Conservation (phyloP, 352 stramenopile species). For the Globisporangium middletonii region DNA sequence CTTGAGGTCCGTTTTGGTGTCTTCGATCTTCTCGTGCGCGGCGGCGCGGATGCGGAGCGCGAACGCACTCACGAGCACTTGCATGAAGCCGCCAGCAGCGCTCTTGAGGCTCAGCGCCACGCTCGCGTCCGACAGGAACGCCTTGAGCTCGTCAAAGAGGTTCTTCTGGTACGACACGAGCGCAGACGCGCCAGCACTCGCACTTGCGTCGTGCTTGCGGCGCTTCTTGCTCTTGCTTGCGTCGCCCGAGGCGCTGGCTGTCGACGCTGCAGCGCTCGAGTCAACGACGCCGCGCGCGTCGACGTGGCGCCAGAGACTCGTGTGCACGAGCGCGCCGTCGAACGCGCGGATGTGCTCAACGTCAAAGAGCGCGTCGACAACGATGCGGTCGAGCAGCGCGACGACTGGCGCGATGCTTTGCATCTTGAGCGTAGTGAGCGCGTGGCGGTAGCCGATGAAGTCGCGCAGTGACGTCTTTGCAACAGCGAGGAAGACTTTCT, state of each 20-base stretch:
- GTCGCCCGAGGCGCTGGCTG: neutral
- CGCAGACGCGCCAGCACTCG: constrained; percentile 7
- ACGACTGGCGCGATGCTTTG: constrained; percentile 15
- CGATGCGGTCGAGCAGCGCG: constrained; percentile 43
- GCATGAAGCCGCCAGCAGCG: constrained; percentile 51
- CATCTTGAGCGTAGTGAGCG: constrained; percentile 22
- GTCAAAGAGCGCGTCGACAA: constrained; percentile 76
- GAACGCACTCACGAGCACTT: constrained; percentile 60
- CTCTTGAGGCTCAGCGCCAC: constrained; percentile 27
- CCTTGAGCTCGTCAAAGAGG: constrained; percentile 67
- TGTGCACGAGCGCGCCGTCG: constrained; percentile 50
- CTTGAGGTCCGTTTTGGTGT: constrained; percentile 62
- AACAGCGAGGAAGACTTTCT: constrained; percentile 80
- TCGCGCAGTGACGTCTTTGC: constrained; percentile 71
- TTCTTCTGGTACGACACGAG: constrained; percentile 77
- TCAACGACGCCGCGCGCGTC: neutral
- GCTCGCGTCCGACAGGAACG: constrained; percentile 37
- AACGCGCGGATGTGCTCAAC: constrained; percentile 70
- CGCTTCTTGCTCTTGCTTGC: constrained; percentile 29
- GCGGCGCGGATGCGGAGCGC: constrained; percentile 53
- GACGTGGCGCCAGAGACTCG: constrained; percentile 20
- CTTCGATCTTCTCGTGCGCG: constrained; percentile 59
- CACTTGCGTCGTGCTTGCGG: constrained; percentile 24
- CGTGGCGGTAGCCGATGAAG: constrained; percentile 49
- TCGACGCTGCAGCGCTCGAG: too few relatives aligned